These are phyloP conservation scores for Calocera viscosa DNA, from an alignment of 768 basidiomycete genomes.

Conservation along the genomic window DNA sequence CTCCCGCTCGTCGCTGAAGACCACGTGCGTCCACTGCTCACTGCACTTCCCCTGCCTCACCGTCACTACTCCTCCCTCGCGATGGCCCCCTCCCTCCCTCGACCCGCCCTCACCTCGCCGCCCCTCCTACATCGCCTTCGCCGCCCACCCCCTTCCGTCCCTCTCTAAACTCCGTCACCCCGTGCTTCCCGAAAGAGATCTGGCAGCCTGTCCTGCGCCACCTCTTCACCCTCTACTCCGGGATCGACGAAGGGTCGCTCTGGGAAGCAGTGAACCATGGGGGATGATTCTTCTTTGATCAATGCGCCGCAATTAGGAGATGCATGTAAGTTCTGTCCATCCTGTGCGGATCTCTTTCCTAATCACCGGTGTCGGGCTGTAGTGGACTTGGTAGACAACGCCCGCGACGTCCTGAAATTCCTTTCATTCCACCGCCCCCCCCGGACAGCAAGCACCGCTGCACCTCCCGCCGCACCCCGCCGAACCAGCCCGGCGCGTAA, in stretches of 20 bases:
- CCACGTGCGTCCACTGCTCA: no score
- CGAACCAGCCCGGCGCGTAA: constrained; percentile 40
- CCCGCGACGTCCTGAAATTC: constrained; percentile 69
- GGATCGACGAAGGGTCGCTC: constrained; percentile 63
- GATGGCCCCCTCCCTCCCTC: background rate
- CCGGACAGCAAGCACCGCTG: constrained; percentile 21
- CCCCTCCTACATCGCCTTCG: background rate
- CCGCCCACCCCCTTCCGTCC: background rate
- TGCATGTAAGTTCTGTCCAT: constrained; percentile 37
- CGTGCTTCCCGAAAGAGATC: constrained; percentile 65
- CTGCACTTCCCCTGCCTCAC: no score
- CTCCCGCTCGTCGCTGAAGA: no score
- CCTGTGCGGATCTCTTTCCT: background rate
- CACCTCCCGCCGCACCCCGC: constrained; percentile 37
- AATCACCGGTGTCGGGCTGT: no score
- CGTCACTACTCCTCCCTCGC: no score
- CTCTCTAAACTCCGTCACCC: background rate
- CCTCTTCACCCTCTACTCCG: constrained; percentile 37
- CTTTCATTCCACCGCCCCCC: constrained; percentile 52
- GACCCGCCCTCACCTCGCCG: background rate
- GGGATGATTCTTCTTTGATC: constrained; percentile 58
- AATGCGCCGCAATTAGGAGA: constrained; percentile 47
- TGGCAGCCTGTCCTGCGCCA: constrained; percentile 59
- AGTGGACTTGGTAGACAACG: constrained; percentile 71
- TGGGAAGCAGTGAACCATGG: constrained; percentile 81